phyloP scores from a whole-genome alignment of 129 eudicot species.

The Dittrichia graveolens region DNA sequence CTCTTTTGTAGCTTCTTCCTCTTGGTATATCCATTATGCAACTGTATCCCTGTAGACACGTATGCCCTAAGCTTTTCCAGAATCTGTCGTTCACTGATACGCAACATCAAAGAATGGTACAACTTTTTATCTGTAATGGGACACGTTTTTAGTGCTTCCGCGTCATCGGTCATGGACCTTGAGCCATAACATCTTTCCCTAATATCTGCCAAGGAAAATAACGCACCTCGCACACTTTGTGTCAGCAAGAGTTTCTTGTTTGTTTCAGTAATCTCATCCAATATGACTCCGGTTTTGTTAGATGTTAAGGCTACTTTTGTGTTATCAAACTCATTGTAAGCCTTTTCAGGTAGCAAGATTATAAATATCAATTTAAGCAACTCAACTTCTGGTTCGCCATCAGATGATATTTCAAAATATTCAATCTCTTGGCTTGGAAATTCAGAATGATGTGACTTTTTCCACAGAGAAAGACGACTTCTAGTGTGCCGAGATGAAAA shows the following conservation, averaged over 20 bases:
- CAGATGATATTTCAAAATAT: constrained; percentile 75
- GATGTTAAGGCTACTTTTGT: constrained; percentile 20
- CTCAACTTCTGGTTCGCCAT: constrained; percentile 89
- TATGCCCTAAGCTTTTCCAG: constrained; percentile 64
- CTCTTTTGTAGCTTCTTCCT: constrained; percentile 36
- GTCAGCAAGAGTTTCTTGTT: constrained; percentile 57
- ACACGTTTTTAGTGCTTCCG: constrained; percentile 39
- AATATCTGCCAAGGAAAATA: constrained; percentile 57
- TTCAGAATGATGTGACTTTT: constrained; percentile 54
- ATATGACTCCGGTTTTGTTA: constrained; percentile 28
- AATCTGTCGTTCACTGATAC: constrained; percentile 73
- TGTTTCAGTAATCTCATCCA: constrained; percentile 33
- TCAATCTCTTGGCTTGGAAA: constrained; percentile 57
- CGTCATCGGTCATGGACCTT: constrained; percentile 52
- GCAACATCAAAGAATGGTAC: constrained; percentile 70
- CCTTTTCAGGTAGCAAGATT: constrained; percentile 59
- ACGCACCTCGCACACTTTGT: constrained; percentile 51
- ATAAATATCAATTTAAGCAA: constrained; percentile 65
- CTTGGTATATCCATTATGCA: constrained; percentile 13
- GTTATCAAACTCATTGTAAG: constrained; percentile 35
- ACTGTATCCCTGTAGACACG: constrained; percentile 42
- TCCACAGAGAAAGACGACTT: constrained; percentile 69
- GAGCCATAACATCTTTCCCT: constrained; percentile 68
- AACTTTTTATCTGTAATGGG: constrained; percentile 47
- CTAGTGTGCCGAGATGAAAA: constrained; percentile 68